These are phyloP conservation scores for Tricholoma saponaceum DNA, from an alignment of 768 basidiomycete species.

Conservation along the genomic window DNA sequence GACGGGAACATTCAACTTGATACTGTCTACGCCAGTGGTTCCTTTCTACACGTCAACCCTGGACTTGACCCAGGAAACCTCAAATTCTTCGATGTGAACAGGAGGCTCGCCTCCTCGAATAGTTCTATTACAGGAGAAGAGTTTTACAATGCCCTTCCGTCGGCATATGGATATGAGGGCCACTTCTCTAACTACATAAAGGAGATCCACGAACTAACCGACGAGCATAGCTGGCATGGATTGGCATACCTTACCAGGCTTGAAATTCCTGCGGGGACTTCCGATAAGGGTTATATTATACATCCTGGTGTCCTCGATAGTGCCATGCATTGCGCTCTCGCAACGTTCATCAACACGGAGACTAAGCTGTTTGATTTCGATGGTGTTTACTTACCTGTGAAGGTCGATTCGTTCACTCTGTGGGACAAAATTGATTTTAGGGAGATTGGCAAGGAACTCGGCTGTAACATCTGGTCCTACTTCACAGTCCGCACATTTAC, in stretches of 20 bases:
- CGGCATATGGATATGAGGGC: neutral
- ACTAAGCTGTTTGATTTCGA: constrained; percentile 1
- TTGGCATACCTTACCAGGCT: neutral
- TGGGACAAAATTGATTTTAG: constrained; percentile 2
- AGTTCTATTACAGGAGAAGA: neutral
- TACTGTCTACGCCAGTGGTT: neutral
- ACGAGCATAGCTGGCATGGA: neutral
- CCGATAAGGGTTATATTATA: constrained; percentile 5
- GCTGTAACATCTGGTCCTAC: neutral
- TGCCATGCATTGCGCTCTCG: constrained; percentile 2
- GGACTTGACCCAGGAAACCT: neutral
- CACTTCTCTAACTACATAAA: neutral
- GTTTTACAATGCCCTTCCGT: neutral
- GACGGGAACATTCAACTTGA: neutral
- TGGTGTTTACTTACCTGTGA: constrained; percentile 2
- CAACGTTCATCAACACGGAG: constrained; percentile 3
- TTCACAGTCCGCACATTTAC: neutral
- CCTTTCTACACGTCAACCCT: neutral
- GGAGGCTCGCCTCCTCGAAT: neutral
- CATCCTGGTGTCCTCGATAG: constrained; percentile 8
- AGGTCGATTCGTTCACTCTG: constrained; percentile 1
- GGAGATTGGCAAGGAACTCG: neutral
- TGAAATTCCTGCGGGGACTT: neutral
- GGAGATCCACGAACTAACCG: neutral
- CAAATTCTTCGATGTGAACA: neutral